phyloP scores from a whole-genome alignment of 257 asterid genomes.

The Cinchona pubescens region DNA sequence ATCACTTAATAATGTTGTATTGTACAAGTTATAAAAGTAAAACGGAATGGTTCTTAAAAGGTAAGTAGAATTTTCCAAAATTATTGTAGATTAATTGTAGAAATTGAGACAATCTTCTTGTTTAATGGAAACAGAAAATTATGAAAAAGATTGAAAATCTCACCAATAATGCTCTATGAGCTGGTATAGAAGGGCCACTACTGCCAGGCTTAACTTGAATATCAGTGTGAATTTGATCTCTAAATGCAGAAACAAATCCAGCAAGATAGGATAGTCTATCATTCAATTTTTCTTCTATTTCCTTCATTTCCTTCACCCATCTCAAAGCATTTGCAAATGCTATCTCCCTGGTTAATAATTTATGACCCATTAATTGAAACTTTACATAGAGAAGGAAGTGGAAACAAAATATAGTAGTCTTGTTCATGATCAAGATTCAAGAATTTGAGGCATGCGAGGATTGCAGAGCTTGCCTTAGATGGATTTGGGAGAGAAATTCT shows the following conservation, averaged over 20 bases:
- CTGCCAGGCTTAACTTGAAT: constrained; percentile 64
- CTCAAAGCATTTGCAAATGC: constrained; percentile 65
- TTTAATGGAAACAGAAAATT: neutral
- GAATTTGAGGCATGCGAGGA: too few relatives aligned
- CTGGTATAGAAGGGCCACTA: constrained; percentile 61
- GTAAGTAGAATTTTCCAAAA: too few relatives aligned
- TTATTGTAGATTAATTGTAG: too few relatives aligned
- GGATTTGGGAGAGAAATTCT: neutral
- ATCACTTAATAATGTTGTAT: too few relatives aligned
- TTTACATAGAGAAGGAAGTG: too few relatives aligned
- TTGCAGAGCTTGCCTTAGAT: constrained; percentile 5
- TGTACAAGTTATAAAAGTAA: too few relatives aligned
- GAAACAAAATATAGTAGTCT: too few relatives aligned
- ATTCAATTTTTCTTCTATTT: constrained; percentile 54
- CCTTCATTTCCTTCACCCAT: constrained; percentile 89
- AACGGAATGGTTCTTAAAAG: too few relatives aligned
- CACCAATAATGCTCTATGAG: constrained; percentile 80
- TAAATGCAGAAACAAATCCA: constrained; percentile 56
- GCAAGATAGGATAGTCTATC: constrained; percentile 54
- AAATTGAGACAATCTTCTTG: neutral
- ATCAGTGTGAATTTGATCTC: constrained; percentile 67
- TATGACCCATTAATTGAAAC: neutral
- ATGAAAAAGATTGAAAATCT: neutral
- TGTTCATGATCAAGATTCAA: too few relatives aligned
- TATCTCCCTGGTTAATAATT: constrained; percentile 70